Conservation (phyloP, 2,329 filamentous ascomycete genomes). For the Colletotrichum sp. region DNA sequence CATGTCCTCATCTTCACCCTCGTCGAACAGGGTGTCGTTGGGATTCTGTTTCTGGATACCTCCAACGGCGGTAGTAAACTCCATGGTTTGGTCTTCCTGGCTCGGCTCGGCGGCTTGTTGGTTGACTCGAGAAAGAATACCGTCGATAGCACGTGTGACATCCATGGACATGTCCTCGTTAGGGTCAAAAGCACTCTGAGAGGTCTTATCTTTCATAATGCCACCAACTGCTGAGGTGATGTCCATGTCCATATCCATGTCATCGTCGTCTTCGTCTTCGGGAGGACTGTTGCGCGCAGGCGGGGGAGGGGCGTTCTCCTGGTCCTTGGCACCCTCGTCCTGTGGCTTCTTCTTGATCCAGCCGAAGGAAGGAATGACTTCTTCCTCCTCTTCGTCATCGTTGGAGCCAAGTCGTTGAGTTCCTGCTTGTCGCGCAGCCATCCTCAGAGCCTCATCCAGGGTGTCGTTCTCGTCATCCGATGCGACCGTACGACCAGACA, state of each 20-base stretch:
- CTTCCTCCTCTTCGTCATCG: slow-evolving; percentile 59
- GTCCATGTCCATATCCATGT: slow-evolving; percentile 59
- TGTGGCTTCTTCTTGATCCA: slow-evolving; percentile 65
- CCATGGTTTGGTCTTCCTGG: slow-evolving; percentile 76
- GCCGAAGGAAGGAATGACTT: slow-evolving; percentile 77
- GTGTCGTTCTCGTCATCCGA: slow-evolving; percentile 64
- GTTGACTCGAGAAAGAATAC: slow-evolving; percentile 65
- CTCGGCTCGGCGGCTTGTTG: not conserved
- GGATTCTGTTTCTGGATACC: slow-evolving; percentile 56
- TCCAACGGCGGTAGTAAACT: slow-evolving; percentile 80
- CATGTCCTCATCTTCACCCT: slow-evolving; percentile 67
- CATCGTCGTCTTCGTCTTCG: slow-evolving; percentile 32
- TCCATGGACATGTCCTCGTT: slow-evolving; percentile 90
- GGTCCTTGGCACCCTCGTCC: slow-evolving; percentile 41
- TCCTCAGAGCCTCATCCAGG: slow-evolving; percentile 77
- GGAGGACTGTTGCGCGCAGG: not conserved
- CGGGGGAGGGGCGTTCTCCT: slow-evolving; percentile 46
- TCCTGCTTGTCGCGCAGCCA: slow-evolving; percentile 77
- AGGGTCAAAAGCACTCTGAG: slow-evolving; percentile 47
- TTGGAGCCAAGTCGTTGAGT: slow-evolving; percentile 69
- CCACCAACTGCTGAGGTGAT: slow-evolving; percentile 60
- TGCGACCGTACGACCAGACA: slow-evolving; percentile 62
- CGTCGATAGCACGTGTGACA: slow-evolving; percentile 81
- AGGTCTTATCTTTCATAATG: slow-evolving; percentile 45
- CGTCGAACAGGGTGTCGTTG: slow-evolving; percentile 31